Evolutionary conservation across 192 early-diverging fungal genomes (phyloP), one percentile per base, ranked within the genome.

Genomic region (Chytriomyces hyalinus): DNA sequence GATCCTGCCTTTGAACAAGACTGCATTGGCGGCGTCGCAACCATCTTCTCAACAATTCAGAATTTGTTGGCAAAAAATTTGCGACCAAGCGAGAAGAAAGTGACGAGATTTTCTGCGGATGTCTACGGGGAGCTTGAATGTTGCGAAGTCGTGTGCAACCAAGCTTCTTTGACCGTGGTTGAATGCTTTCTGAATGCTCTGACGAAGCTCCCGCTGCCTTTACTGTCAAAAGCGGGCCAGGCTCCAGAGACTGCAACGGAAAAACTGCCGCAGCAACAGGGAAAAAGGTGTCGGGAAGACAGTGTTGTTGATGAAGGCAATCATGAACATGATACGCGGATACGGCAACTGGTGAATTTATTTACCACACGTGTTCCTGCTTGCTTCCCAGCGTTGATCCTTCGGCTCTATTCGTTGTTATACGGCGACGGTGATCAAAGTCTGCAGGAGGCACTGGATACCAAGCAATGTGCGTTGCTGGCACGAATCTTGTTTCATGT

Each of bases 111-210:
- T 15, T 46, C 22, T 45, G 44, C 47, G 36, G 66, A 67, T 46
- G 44, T 4, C 8, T 67, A 46, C 47, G 66, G 66, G 47, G 22
- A 10, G 13, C 22, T 67, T 13, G 66, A 47, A 67, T 67, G 36
- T 11, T 46, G n/a, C 11, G 15, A 48, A 13, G 11, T 67, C 13
- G 36, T 67, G 17, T 67, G 66, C 44, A 67, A 67, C 47, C 15
- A 15, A n/a, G 66, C 66, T 13, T 43, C 66, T 15, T 46, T 67
- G 17, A 46, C 66, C 44, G 46, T 67, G 17, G 66, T 67, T 28
- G 66, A 67, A 11, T 46, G 24, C 47, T 46, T 67, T 4, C 17
- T 67, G 26, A 20, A 57, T 20, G 0, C 20, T 57, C 13, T 57
- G 36, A 36, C 36, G 36, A 36, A 36, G 36, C 36, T 36, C 36